A percentile compares a stretch with the other conserved stretches of the same genome.
Evolutionary conservation across 257 asterid genomes (phyloP).

Genomic region (Dorcoceras hygrometricum): DNA sequence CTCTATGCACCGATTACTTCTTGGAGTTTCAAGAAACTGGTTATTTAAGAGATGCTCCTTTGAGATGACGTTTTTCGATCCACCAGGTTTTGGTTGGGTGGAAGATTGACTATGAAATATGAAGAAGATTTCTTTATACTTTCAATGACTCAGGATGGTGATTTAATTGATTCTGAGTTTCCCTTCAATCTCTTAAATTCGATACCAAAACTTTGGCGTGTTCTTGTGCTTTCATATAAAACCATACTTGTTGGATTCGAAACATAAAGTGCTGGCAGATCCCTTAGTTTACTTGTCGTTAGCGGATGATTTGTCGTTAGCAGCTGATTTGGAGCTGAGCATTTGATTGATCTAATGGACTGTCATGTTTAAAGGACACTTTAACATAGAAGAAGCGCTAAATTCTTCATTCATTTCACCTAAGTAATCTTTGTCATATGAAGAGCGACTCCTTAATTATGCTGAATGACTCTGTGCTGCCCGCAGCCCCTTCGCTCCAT

Average conservation of each 20-base stretch:
- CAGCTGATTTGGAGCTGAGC: constrained; percentile 8
- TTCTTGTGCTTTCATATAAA: constrained; percentile 15
- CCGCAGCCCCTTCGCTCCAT: constrained; percentile 14
- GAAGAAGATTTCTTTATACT: constrained; percentile 10
- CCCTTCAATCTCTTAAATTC: constrained; percentile 15
- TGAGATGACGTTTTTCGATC: constrained; percentile 20
- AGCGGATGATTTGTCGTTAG: too few species aligned
- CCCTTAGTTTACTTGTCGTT: constrained; percentile 15
- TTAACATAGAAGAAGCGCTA: constrained; percentile 22
- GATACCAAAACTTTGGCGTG: constrained; percentile 6
- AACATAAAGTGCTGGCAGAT: constrained; percentile 17
- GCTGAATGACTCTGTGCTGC: constrained; percentile 19
- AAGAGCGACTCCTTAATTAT: constrained; percentile 6
- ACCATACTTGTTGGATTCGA: constrained; percentile 22
- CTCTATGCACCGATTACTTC: constrained; percentile 9
- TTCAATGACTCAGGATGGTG: constrained; percentile 14
- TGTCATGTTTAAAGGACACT: constrained; percentile 22
- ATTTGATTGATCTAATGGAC: constrained; percentile 17
- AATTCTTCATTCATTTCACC: constrained; percentile 13
- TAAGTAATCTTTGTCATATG: neutral
- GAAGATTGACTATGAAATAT: constrained; percentile 10
- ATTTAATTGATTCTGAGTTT: constrained; percentile 14
- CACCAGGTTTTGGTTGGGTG: constrained; percentile 17
- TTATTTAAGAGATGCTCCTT: constrained; percentile 8
- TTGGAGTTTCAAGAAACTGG: constrained; percentile 1